Evolutionary conservation across 2,329 filamentous ascomycete species (phyloP), one percentile per base, ranked within the genome.

Genomic region (Penicillium aurantiogriseum): DNA sequence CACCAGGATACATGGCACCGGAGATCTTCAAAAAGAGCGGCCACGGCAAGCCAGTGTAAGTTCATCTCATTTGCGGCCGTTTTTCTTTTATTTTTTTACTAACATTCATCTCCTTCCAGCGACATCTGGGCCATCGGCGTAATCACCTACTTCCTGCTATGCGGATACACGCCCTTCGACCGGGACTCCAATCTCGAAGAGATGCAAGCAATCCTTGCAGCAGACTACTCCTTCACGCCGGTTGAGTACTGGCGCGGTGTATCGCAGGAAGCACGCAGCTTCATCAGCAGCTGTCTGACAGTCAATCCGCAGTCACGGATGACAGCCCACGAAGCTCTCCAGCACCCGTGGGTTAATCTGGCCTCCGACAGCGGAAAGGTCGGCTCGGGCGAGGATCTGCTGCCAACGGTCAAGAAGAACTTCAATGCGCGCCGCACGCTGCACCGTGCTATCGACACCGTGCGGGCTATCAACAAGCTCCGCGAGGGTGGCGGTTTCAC

Each of bases 21-120:
- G 94, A 99, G 75, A 99, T 99, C 69, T 99, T 99, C 80, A 96
- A 96, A 77, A 99, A 99, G 81, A 92, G 89, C 8, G 94, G 94
- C 27, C 94, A 99, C 74, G 94, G 94, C 62, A 99, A 97, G 77
- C 92, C 94, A 66, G 94, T 99, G 84, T 87, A 81, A 64, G 79
- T 58, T 58, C 7, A n/a, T 11, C 7, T 31, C 3, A 35, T 35
- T 7, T 5, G 66, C n/a, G 4, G 39, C 35, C n/a, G 13, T 27
- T 33, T 23, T 4, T 4, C 23, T 23, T 23, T 40, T 23, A 5
- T 5, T 10, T 10, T 36, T 10, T 48, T 13, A 29, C 55, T 47
- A 46, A 56, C 60, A 47, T 39, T 13, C 15, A 44, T 29, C 42
- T 38, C 15, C 58, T 9, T 29, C 25, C 63, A 87, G 85, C 52